Evolutionary conservation across 1,139 yeast species (phyloP).

Genomic region (Debaryomyces sp.): DNA sequence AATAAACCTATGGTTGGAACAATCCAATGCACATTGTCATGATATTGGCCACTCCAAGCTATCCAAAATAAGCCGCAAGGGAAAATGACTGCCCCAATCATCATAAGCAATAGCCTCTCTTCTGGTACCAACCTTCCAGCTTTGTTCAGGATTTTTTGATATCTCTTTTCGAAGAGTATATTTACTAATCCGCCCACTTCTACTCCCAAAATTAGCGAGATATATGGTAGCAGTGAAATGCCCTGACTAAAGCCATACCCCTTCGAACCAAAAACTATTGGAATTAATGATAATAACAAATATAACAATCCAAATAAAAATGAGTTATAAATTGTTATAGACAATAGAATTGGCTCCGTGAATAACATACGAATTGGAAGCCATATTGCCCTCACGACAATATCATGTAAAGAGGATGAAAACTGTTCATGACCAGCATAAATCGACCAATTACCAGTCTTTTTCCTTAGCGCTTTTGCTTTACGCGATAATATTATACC

Average conservation of each 20-base stretch:
- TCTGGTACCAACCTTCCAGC: slow-evolving; percentile 58
- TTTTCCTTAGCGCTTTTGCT: slow-evolving; percentile 61
- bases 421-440: slow-evolving; percentile 75
- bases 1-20: slow-evolving; percentile 69
- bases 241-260: background rate
- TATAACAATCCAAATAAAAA: slow-evolving; percentile 72
- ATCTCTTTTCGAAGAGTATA: background rate
- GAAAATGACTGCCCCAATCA: slow-evolving; percentile 60
- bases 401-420: background rate
- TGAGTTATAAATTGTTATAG: slow-evolving; percentile 68
- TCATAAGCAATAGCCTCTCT: slow-evolving; percentile 66
- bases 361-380: slow-evolving; percentile 30
- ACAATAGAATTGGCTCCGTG: slow-evolving; percentile 65
- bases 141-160: too few relatives aligned
- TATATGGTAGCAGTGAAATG: background rate
- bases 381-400: background rate
- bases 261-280: background rate
- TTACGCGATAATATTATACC: slow-evolving; percentile 53
- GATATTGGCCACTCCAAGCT: slow-evolving; percentile 75
- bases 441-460: slow-evolving; percentile 72
- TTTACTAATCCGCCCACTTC: background rate
- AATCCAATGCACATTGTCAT: slow-evolving; percentile 64
- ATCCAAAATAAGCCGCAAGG: slow-evolving; percentile 76
- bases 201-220: background rate
- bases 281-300: slow-evolving; percentile 21